phyloP scores from a whole-genome alignment of 495 filamentous ascomycete genomes.

The Venustampulla echinocandica region DNA sequence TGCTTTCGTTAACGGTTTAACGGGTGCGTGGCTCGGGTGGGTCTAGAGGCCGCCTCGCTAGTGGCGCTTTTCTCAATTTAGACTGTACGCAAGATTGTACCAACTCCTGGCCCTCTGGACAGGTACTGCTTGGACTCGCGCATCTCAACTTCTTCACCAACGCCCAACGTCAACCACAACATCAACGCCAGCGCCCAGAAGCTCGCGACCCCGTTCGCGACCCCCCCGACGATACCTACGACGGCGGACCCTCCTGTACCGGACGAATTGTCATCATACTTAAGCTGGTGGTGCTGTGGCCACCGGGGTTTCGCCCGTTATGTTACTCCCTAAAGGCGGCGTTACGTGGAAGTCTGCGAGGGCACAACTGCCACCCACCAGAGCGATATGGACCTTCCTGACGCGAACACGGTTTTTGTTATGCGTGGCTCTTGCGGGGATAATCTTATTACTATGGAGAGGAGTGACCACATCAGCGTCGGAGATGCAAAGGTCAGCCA shows the following conservation, averaged over 20 bases:
- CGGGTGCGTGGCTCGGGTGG: no score
- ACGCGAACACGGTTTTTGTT: constrained; percentile 74
- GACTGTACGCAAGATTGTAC: background rate
- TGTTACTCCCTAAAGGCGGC: constrained; percentile 78
- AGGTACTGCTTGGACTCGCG: background rate
- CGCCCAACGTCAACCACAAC: constrained; percentile 1
- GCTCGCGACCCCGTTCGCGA: constrained; percentile 13
- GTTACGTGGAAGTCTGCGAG: constrained; percentile 88
- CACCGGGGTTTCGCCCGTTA: constrained; percentile 26
- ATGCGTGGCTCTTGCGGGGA: constrained; percentile 58
- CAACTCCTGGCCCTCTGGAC: background rate
- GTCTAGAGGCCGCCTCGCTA: no score
- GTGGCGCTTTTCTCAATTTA: background rate
- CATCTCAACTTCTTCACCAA: constrained; percentile 17
- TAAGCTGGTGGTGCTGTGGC: constrained; percentile 18
- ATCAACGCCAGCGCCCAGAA: constrained; percentile 8
- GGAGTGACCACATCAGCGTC: constrained; percentile 71
- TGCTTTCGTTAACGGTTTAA: no score
- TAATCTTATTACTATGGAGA: constrained; percentile 84
- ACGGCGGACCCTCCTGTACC: constrained; percentile 4
- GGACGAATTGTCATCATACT: constrained; percentile 17
- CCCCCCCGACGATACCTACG: constrained; percentile 6
- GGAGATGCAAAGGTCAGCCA: constrained; percentile 81
- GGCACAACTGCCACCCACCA: constrained; percentile 70
- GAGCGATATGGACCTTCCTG: constrained; percentile 68